Evolutionary conservation across 768 basidiomycete genomes (phyloP).

Genomic region (Termitomyces heimii): DNA sequence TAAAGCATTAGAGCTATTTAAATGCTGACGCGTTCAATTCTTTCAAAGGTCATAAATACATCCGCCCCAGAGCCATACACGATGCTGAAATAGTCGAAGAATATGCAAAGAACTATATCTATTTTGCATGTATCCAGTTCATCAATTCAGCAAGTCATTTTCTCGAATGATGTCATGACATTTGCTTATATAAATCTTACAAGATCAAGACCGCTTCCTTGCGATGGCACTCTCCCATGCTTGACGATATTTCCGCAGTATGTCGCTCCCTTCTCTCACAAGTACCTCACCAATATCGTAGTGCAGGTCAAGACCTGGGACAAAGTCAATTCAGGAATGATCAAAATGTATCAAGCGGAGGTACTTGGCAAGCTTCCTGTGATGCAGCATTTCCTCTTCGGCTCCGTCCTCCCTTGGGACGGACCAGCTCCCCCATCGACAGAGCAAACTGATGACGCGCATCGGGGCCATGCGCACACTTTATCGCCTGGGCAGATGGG

Average conservation of each 20-base stretch:
- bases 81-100: slow-evolving; percentile 89
- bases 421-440: slow-evolving; percentile 41
- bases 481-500: slow-evolving; percentile 49
- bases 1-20: background rate
- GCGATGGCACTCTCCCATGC: slow-evolving; percentile 98
- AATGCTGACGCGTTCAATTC: background rate
- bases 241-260: slow-evolving; percentile 92
- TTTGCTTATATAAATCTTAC: background rate
- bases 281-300: background rate
- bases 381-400: slow-evolving; percentile 94
- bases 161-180: background rate
- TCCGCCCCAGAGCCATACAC: slow-evolving; percentile 90
- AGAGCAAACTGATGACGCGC: slow-evolving; percentile 27
- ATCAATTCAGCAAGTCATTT: slow-evolving; percentile 75
- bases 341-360: slow-evolving; percentile 97
- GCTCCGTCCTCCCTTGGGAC: slow-evolving; percentile 67
- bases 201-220: slow-evolving; percentile 95
- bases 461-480: slow-evolving; percentile 47
- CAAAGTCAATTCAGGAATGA: slow-evolving; percentile 94
- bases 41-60: slow-evolving; percentile 73
- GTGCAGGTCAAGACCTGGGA: slow-evolving; percentile 83
- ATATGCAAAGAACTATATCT: slow-evolving; percentile 91
- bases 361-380: slow-evolving; percentile 95
- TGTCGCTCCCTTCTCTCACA: slow-evolving; percentile 10
- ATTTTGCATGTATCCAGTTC: slow-evolving; percentile 92